These are phyloP conservation scores for Spergularia marina DNA, from an alignment of 148 eudicot genomes.

Conservation along the genomic window DNA sequence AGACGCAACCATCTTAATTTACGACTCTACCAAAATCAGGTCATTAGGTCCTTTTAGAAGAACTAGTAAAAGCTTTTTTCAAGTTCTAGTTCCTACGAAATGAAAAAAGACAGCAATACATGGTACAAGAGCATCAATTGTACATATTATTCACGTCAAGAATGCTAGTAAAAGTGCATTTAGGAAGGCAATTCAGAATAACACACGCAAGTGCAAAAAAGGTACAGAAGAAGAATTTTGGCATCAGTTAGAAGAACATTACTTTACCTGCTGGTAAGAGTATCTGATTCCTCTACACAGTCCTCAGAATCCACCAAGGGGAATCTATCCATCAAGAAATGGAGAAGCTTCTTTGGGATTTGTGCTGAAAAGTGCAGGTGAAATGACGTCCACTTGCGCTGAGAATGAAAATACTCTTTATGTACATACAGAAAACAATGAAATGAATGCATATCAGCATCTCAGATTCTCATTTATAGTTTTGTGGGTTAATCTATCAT, in stretches of 20 bases:
- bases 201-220: conserved; percentile 10
- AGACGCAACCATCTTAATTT: not conserved
- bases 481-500: not conserved
- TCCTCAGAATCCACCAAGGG: conserved; percentile 16
- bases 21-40: not conserved
- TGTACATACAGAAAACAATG: too few species aligned
- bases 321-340: conserved; percentile 3
- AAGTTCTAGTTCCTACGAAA: not conserved
- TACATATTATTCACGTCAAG: not conserved
- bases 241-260: conserved; percentile 37
- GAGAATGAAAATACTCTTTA: not conserved
- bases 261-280: conserved; percentile 34
- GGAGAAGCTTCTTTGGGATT: conserved; percentile 48
- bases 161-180: conserved; percentile 3
- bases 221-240: conserved; percentile 23
- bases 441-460: too few species aligned
- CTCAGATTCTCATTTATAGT: too few species aligned
- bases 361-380: conserved; percentile 28
- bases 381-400: not conserved
- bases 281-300: conserved; percentile 53
- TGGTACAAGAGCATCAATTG: not conserved
- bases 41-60: not conserved
- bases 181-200: conserved; percentile 3
- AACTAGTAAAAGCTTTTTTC: not conserved
- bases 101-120: too few species aligned